Evolutionary conservation across 106 monocot genomes (phyloP).

Genomic region (Phalaenopsis aphrodite): DNA sequence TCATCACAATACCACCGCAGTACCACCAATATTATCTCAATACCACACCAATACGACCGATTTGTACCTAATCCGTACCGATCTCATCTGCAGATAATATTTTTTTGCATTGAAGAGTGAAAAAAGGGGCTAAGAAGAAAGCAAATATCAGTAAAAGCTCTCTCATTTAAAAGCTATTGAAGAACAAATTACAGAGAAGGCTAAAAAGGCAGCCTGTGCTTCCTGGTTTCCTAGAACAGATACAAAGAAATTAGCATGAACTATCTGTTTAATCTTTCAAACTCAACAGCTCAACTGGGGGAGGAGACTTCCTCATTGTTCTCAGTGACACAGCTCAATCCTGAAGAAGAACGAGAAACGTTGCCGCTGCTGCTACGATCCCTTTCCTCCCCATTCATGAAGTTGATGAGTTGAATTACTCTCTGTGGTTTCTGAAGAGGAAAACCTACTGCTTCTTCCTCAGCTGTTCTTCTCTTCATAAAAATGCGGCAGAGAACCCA

Average conservation of each 20-base stretch:
- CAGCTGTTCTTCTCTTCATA: slow-evolving; percentile 44
- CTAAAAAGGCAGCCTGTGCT: slow-evolving; percentile 2
- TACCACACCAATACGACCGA: too few species aligned
- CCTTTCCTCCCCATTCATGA: slow-evolving; percentile 2
- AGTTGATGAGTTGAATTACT: slow-evolving; percentile 22
- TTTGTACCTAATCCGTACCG: too few species aligned
- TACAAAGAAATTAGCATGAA: slow-evolving; percentile 8
- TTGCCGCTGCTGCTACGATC: neutral
- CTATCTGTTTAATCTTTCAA: neutral
- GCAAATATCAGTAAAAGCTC: neutral
- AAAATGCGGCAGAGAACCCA: slow-evolving; percentile 83
- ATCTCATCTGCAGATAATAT: too few species aligned
- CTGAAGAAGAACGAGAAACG: slow-evolving; percentile 7
- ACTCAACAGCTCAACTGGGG: neutral
- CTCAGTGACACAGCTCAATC: slow-evolving; percentile 48
- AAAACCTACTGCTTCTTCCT: slow-evolving; percentile 8
- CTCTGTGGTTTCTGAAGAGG: neutral
- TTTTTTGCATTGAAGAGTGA: neutral
- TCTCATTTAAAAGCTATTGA: neutral
- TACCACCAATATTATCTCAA: too few species aligned
- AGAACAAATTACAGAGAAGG: slow-evolving; percentile 3
- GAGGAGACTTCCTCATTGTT: slow-evolving; percentile 11
- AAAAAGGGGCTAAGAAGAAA: neutral
- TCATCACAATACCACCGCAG: too few species aligned
- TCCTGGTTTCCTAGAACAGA: neutral